Conservation (phyloP, 192 early-diverging fungal genomes). For the Podila horticola region DNA sequence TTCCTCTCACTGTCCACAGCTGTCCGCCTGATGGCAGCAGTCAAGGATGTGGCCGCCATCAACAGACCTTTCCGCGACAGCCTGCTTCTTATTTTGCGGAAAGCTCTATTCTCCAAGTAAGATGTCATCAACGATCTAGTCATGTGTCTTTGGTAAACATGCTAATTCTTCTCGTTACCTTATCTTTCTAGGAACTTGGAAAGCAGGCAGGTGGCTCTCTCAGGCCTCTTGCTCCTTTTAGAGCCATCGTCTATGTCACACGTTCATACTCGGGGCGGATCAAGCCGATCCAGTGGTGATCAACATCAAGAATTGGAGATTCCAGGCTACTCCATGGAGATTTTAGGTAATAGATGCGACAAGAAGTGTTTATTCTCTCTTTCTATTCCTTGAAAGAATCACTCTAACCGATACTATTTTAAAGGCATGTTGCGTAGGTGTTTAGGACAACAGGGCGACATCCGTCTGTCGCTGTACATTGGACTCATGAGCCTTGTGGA, state of each 20-base stretch:
- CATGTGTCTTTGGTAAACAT: too few species aligned
- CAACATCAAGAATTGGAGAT: slow-evolving; percentile 7
- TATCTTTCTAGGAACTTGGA: slow-evolving; percentile 43
- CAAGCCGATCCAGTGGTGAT: slow-evolving; percentile 9
- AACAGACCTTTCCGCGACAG: slow-evolving; percentile 68
- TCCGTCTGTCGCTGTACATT: slow-evolving; percentile 66
- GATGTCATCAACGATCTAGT: neutral
- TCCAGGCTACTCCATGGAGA: slow-evolving; percentile 53
- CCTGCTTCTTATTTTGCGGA: slow-evolving; percentile 75
- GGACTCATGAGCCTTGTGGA: slow-evolving; percentile 61
- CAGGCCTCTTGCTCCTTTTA: slow-evolving; percentile 68
- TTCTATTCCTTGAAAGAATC: slow-evolving; percentile 22
- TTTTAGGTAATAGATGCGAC: slow-evolving; percentile 46
- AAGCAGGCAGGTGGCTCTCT: slow-evolving; percentile 68
- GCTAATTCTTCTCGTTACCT: too few species aligned
- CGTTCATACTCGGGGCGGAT: slow-evolving; percentile 10
- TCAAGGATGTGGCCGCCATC: slow-evolving; percentile 62
- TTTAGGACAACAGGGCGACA: slow-evolving; percentile 73
- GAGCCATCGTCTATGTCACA: slow-evolving; percentile 33
- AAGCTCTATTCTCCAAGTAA: slow-evolving; percentile 74
- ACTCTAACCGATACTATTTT: too few species aligned
- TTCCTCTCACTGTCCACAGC: slow-evolving; percentile 62
- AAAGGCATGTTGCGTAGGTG: slow-evolving; percentile 74
- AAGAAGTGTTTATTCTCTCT: neutral
- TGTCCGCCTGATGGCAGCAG: slow-evolving; percentile 62